Evolutionary conservation across 179 eudicot species (phyloP).

Genomic region (Spinacia oleracea): DNA sequence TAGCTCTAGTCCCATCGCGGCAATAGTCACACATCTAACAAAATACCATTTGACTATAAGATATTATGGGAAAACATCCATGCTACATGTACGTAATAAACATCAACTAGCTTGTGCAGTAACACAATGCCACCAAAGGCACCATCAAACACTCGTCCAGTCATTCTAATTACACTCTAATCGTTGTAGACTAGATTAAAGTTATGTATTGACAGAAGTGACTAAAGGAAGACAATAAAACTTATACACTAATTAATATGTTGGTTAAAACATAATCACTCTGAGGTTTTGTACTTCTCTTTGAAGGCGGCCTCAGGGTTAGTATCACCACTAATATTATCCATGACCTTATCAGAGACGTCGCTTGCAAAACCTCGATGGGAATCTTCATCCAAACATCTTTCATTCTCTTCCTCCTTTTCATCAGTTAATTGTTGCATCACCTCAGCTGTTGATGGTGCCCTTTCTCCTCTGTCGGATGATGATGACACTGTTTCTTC

Average conservation of each 20-base stretch:
- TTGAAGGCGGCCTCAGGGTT: not conserved
- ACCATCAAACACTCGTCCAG: too few species aligned
- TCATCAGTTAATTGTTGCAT: conserved; percentile 28
- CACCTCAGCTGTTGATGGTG: conserved; percentile 33
- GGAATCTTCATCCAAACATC: conserved; percentile 8
- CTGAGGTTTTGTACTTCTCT: conserved; percentile 20
- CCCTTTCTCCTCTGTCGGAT: conserved; percentile 28
- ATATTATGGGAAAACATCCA: too few species aligned
- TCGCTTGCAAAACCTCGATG: conserved; percentile 28
- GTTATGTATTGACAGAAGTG: too few species aligned
- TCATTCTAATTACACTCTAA: not conserved
- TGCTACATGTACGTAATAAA: too few species aligned
- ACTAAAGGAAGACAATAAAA: too few species aligned
- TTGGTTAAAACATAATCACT: conserved; percentile 12
- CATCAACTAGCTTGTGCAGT: too few species aligned
- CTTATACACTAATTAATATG: too few species aligned
- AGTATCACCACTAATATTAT: not conserved
- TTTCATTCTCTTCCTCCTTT: conserved; percentile 14
- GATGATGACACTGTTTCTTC: conserved; percentile 12
- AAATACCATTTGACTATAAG: too few species aligned
- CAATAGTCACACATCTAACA: too few species aligned
- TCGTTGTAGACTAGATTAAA: too few species aligned
- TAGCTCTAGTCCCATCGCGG: too few species aligned
- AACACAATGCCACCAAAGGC: too few species aligned
- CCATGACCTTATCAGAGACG: conserved; percentile 17